Base-by-base conservation (phyloP, 108 stramenopile genomes). In the Hondaea fermentalgiana region DNA sequence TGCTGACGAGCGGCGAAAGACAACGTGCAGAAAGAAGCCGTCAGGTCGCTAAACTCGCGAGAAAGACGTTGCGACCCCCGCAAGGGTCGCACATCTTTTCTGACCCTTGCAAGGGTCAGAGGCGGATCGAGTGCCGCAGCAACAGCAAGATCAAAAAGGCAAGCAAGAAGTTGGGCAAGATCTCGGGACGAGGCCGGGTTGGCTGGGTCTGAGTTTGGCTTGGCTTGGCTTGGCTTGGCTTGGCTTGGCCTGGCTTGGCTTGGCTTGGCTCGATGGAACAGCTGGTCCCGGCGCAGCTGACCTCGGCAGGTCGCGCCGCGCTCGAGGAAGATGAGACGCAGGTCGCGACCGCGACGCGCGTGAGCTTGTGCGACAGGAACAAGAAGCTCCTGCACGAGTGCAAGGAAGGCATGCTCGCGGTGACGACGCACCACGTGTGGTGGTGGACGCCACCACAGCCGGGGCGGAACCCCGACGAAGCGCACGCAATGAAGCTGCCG, bases 361-460 rank as follows among this genome's bases (percentile, higher is more conserved):
- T 83, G 12, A 45, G 19, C 12, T 23, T 83, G 45, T 28, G 28
- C 19, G 76, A 83, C 51, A 47, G 51, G 49, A 35, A 8, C 76
- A 83, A 83, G 51, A 21, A 53, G 45, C 17, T 16, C 16, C n/a
- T 83, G 45, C 23, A 6, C 23, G 76, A 12, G 25, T 25, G 76
- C 4, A 47, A 45, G 16, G 64, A 69, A 8, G 76, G 76, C 49
- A 47, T 53, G 51, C 23, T 53, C 51, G 76, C 76, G 19, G 76
- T 83, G 76, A 83, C 76, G 10, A 83, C 76, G 45, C 76, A 83
- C 76, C n/a, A 53, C 28, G 49, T 83, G 28, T 83, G 76, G 76
- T 83, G 76, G 76, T 83, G 76, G 76, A 42, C 42, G 25, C 64
- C 64, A 3, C 64, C 64, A 23, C 42, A 28, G 64, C 64, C 64